Conservation (phyloP, 2,329 filamentous ascomycete genomes). For the Paramyrothecium roridum region DNA sequence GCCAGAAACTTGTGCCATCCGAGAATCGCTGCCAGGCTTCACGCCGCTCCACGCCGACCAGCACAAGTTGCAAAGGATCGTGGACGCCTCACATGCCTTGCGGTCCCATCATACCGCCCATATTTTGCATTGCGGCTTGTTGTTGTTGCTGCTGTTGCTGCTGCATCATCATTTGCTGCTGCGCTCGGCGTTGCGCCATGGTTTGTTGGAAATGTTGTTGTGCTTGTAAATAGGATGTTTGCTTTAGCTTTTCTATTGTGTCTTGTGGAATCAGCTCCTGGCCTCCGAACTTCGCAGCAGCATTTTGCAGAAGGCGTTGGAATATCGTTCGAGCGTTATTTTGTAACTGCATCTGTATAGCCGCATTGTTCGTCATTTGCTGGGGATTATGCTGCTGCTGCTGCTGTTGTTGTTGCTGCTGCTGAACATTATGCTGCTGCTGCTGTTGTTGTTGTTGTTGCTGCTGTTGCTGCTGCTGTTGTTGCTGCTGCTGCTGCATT, state of each 20-base stretch:
- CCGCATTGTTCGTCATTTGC: slow-evolving; percentile 20
- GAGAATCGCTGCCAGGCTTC: too few species aligned
- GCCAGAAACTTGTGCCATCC: slow-evolving; percentile 12
- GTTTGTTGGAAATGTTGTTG: slow-evolving; percentile 28
- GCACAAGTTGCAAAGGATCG: neutral
- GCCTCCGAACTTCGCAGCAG: slow-evolving; percentile 35
- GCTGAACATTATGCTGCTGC: slow-evolving; percentile 23
- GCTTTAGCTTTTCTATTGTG: slow-evolving; percentile 40
- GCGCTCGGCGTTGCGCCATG: slow-evolving; percentile 25
- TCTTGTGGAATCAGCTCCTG: slow-evolving; percentile 44
- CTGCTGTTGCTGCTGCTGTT: slow-evolving; percentile 31
- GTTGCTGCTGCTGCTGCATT: slow-evolving; percentile 24
- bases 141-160: slow-evolving; percentile 33
- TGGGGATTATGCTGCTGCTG: slow-evolving; percentile 23
- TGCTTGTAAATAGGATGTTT: slow-evolving; percentile 35
- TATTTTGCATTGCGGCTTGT: slow-evolving; percentile 44
- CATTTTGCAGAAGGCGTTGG: slow-evolving; percentile 28
- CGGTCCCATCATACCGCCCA: slow-evolving; percentile 52
- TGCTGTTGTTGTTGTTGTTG: slow-evolving; percentile 29
- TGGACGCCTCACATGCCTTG: slow-evolving; percentile 39
- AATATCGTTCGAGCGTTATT: slow-evolving; percentile 34
- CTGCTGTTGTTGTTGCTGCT: slow-evolving; percentile 24
- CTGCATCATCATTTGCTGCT: slow-evolving; percentile 32
- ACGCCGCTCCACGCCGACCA: too few species aligned
- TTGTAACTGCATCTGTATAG: slow-evolving; percentile 23